These are phyloP conservation scores for Solanum chiquidenum DNA, from an alignment of 257 asterid genomes.

Conservation along the genomic window DNA sequence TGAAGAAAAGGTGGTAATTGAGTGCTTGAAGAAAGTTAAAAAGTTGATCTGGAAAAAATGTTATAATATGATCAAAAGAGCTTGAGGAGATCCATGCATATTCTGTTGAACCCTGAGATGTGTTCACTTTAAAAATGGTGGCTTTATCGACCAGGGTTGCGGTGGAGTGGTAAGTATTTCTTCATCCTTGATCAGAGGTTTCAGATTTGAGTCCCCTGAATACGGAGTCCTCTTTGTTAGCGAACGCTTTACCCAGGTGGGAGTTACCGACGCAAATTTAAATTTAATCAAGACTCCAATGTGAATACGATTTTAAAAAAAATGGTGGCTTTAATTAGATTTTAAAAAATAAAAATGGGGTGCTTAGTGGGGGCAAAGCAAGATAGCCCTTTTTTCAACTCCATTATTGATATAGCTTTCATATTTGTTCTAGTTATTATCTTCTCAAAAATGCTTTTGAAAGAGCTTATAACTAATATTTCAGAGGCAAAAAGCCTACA, in stretches of 20 bases:
- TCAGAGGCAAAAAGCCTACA: conserved; percentile 1
- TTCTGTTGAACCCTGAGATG: conserved; percentile 39
- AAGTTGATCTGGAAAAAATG: conserved; percentile 9
- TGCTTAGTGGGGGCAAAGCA: conserved; percentile 54
- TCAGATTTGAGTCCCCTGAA: too few species aligned
- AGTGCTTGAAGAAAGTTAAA: conserved; percentile 32
- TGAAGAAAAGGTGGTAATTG: conserved; percentile 40
- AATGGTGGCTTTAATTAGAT: conserved; percentile 15
- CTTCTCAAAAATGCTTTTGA: conserved; percentile 21
- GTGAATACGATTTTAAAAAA: neutral
- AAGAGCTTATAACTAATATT: neutral
- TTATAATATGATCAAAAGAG: neutral
- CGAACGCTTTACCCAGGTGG: too few species aligned
- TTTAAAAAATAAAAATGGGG: conserved; percentile 13
- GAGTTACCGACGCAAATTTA: accelerated
- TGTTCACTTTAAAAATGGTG: conserved; percentile 34
- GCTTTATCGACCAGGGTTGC: neutral
- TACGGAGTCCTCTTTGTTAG: too few species aligned
- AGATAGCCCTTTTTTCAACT: conserved; percentile 35
- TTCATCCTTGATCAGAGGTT: too few species aligned
- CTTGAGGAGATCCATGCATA: conserved; percentile 58
- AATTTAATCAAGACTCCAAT: too few species aligned
- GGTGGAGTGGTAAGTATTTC: too few species aligned
- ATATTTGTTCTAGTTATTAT: conserved; percentile 35
- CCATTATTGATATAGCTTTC: conserved; percentile 43